Evolutionary conservation across 257 asterid species (phyloP).

Genomic region (Solanum paucissectum): DNA sequence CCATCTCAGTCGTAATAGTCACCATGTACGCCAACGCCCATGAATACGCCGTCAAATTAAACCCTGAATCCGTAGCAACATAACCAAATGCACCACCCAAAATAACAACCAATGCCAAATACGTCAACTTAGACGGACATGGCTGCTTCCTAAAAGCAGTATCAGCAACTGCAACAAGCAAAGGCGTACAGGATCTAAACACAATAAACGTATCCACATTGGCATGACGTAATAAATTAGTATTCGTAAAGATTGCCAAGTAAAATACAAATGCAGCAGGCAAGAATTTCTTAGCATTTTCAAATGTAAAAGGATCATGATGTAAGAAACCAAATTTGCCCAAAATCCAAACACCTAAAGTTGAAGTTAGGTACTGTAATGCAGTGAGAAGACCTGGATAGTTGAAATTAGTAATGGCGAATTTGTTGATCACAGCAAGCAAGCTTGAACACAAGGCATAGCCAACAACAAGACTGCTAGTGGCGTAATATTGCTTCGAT

Average conservation of each 20-base stretch:
- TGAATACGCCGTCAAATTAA: conserved; percentile 74
- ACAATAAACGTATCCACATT: conserved; percentile 93
- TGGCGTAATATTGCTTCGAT: conserved; percentile 55
- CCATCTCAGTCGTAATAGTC: conserved; percentile 96
- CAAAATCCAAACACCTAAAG: conserved; percentile 72
- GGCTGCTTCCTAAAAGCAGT: conserved; percentile 76
- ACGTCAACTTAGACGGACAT: conserved; percentile 71
- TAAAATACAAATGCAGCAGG: conserved; percentile 91
- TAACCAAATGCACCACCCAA: conserved; percentile 83
- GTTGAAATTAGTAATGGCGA: conserved; percentile 80
- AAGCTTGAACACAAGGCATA: conserved; percentile 92
- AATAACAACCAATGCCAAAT: conserved; percentile 50
- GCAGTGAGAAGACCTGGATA: conserved; percentile 93
- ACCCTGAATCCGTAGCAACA: conserved; percentile 83
- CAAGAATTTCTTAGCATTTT: conserved; percentile 76
- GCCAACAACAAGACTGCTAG: conserved; percentile 80
- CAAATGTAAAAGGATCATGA: conserved; percentile 66
- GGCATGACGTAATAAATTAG: conserved; percentile 89
- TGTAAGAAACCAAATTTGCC: conserved; percentile 71
- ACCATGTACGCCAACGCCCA: conserved; percentile 95
- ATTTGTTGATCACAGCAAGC: conserved; percentile 85
- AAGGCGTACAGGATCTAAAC: conserved; percentile 76
- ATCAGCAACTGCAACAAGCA: conserved; percentile 88
- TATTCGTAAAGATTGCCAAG: conserved; percentile 84
- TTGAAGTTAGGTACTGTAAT: conserved; percentile 81